phyloP scores from a whole-genome alignment of 148 eudicot species.

The Rhododendron ferrugineum region DNA sequence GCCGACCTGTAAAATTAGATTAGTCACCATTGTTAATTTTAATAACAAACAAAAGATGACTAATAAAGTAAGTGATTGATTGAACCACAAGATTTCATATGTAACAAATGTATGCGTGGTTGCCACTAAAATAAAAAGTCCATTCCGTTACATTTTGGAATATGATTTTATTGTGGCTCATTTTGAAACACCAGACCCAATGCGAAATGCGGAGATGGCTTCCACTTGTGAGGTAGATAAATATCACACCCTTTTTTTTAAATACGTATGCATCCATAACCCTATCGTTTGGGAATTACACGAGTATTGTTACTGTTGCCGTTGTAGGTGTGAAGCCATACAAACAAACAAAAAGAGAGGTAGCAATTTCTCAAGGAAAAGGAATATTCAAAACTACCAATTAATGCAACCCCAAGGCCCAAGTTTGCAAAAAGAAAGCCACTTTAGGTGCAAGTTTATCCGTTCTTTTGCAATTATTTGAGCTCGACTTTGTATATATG shows the following conservation, averaged over 20 bases:
- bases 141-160: neutral
- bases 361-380: neutral
- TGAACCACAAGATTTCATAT: neutral
- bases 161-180: neutral
- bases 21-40: neutral
- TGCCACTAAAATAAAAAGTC: neutral
- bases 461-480: neutral
- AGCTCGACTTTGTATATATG: neutral
- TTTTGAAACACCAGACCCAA: neutral
- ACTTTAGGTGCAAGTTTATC: neutral
- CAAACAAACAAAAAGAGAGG: neutral
- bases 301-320: neutral
- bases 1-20: slow-evolving; percentile 40
- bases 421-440: neutral
- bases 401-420: neutral
- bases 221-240: neutral
- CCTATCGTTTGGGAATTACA: neutral
- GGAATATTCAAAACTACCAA: neutral
- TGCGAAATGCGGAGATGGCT: neutral
- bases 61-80: neutral
- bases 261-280: neutral
- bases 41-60: neutral
- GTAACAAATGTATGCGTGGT: neutral
- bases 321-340: neutral
- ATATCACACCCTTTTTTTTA: neutral